Evolutionary conservation across 139 green algal genomes (phyloP).

Genomic region (Coelastrella sp.): DNA sequence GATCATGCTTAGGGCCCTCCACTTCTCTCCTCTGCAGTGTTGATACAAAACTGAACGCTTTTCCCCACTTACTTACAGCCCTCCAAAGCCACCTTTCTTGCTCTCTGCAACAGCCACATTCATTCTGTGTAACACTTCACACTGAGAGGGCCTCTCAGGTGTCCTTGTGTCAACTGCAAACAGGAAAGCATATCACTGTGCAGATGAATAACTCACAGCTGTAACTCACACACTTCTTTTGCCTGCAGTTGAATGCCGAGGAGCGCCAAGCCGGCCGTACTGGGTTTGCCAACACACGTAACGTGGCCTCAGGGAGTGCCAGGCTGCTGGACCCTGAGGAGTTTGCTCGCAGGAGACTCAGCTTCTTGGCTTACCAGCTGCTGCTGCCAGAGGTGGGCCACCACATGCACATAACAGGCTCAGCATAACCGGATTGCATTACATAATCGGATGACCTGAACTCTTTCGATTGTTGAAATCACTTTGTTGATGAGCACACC

Average conservation of each 20-base stretch:
- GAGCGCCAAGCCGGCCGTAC: constrained; percentile 14
- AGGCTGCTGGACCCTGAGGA: constrained; percentile 56
- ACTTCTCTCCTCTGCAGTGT: too few relatives aligned
- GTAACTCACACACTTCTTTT: neutral
- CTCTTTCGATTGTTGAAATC: too few relatives aligned
- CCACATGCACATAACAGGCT: neutral
- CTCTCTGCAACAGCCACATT: neutral
- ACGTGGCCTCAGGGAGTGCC: constrained; percentile 59
- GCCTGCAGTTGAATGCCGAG: constrained; percentile 52
- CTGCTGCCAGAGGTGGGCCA: constrained; percentile 9
- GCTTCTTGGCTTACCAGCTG: constrained; percentile 64
- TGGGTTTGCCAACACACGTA: constrained; percentile 66
- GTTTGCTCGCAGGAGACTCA: constrained; percentile 51
- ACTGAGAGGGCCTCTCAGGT: neutral
- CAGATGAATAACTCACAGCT: neutral
- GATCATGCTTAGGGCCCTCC: too few relatives aligned
- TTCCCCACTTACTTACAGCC: too few relatives aligned
- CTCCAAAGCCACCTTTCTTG: neutral
- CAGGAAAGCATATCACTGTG: too few relatives aligned
- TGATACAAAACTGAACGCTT: too few relatives aligned
- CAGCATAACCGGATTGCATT: neutral
- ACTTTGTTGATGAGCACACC: too few relatives aligned
- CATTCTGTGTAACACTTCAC: too few relatives aligned
- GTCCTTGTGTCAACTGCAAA: neutral
- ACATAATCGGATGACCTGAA: too few relatives aligned